Conservation (phyloP, 495 filamentous ascomycete species). For the Neurospora sp. region DNA sequence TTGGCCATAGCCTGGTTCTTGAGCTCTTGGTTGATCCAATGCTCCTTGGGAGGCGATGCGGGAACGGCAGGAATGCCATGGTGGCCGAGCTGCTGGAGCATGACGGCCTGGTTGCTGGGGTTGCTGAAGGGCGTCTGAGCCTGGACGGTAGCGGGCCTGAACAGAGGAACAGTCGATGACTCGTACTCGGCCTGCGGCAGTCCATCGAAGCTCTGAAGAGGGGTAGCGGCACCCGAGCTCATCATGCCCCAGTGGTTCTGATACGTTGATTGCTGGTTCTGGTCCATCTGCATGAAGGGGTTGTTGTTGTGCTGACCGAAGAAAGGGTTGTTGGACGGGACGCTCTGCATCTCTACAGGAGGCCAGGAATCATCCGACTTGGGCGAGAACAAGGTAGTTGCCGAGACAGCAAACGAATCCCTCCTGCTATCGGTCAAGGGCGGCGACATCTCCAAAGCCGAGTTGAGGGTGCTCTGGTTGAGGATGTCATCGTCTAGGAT, state of each 20-base stretch:
- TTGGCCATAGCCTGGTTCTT: constrained; percentile 55
- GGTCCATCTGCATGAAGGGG: constrained; percentile 49
- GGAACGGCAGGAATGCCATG: constrained; percentile 29
- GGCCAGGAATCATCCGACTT: constrained; percentile 62
- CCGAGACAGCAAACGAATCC: constrained; percentile 57
- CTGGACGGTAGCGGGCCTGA: constrained; percentile 35
- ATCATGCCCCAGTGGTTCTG: constrained; percentile 52
- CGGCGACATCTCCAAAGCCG: constrained; percentile 59
- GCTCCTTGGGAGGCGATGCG: constrained; percentile 45
- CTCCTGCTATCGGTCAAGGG: constrained; percentile 55
- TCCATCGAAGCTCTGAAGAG: constrained; percentile 49
- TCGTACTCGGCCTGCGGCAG: constrained; percentile 48
- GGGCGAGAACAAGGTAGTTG: constrained; percentile 58
- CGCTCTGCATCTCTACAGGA: constrained; percentile 45
- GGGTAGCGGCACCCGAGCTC: constrained; percentile 41
- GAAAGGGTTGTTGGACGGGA: constrained; percentile 52
- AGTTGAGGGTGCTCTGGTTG: constrained; percentile 52
- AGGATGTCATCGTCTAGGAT: constrained; percentile 82
- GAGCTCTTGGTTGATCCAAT: constrained; percentile 41
- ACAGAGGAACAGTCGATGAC: constrained; percentile 41
- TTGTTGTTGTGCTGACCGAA: constrained; percentile 47
- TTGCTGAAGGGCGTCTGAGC: constrained; percentile 44
- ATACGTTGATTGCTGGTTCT: constrained; percentile 35
- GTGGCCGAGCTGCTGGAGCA: constrained; percentile 42
- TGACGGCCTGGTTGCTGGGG: constrained; percentile 33